Percentiles rank a stretch among this genome's conserved stretches.
Evolutionary conservation across 2,329 filamentous ascomycete species (phyloP).

Genomic region (Geosmithia putterillii): DNA sequence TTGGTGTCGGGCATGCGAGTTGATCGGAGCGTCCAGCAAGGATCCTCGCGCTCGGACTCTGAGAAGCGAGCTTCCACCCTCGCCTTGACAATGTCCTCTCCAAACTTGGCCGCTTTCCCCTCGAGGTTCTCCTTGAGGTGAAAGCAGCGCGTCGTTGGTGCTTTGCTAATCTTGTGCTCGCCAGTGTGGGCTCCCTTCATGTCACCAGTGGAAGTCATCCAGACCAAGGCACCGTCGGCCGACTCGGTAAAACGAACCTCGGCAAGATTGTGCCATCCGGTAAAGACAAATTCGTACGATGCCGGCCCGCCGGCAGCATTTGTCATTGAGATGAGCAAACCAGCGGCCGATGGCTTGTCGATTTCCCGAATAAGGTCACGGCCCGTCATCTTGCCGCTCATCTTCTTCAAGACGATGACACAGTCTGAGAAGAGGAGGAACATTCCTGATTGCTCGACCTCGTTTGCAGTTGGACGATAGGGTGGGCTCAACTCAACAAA

Average conservation of each 20-base stretch:
- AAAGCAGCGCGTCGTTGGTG: conserved; percentile 54
- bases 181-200: conserved; percentile 42
- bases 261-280: conserved; percentile 56
- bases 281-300: conserved; percentile 61
- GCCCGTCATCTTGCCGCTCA: conserved; percentile 50
- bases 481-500: conserved; percentile 66
- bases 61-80: conserved; percentile 75
- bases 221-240: conserved; percentile 49
- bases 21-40: conserved; percentile 69
- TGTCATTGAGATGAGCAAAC: conserved; percentile 50
- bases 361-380: conserved; percentile 73
- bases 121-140: conserved; percentile 65
- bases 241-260: conserved; percentile 66
- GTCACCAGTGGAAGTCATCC: conserved; percentile 53
- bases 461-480: conserved; percentile 35
- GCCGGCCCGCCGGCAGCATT: conserved; percentile 48
- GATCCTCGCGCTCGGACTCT: conserved; percentile 70
- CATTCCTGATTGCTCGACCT: conserved; percentile 48
- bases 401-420: conserved; percentile 64
- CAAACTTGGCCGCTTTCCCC: conserved; percentile 61
- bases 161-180: conserved; percentile 25
- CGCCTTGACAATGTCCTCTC: conserved; percentile 79
- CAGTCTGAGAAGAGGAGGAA: conserved; percentile 78
- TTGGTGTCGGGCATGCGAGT: conserved; percentile 49
- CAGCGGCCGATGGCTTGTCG: conserved; percentile 62